Conservation (phyloP, 768 basidiomycete species). For the Asterophora parasitica region DNA sequence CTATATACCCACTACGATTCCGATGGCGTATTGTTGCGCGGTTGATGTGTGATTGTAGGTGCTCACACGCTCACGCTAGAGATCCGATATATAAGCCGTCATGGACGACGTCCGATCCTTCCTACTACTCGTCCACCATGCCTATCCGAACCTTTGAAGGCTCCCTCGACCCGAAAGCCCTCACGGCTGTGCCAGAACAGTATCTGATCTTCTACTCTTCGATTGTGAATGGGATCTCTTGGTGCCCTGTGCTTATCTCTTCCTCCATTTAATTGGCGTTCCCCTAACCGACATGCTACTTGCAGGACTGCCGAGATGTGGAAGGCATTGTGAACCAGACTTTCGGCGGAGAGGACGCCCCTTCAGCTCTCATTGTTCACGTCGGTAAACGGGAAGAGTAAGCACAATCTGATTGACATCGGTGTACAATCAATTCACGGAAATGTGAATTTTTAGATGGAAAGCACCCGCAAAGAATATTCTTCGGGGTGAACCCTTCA, state of each 20-base stretch:
- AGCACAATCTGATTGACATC: constrained; percentile 21
- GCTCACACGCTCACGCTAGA: no score
- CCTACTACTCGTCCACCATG: constrained; percentile 31
- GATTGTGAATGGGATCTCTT: constrained; percentile 52
- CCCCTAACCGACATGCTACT: background rate
- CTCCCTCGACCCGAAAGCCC: constrained; percentile 30
- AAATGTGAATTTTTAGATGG: constrained; percentile 45
- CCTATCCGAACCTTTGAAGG: constrained; percentile 40
- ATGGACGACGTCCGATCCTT: background rate
- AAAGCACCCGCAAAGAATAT: constrained; percentile 54
- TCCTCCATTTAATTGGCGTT: background rate
- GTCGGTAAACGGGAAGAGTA: constrained; percentile 65
- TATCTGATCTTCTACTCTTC: constrained; percentile 73
- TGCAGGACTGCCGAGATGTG: constrained; percentile 61
- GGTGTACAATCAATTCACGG: background rate
- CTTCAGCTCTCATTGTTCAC: constrained; percentile 58
- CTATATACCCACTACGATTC: no score
- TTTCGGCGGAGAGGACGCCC: constrained; percentile 41
- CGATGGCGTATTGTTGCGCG: no score
- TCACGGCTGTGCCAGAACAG: constrained; percentile 39
- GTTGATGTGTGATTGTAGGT: no score
- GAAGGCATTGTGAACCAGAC: constrained; percentile 48
- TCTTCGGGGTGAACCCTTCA: constrained; percentile 62
- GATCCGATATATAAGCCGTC: no score
- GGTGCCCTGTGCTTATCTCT: constrained; percentile 61